Base-by-base conservation (phyloP, 2,329 filamentous ascomycete genomes). In the Didymella segeticola region DNA sequence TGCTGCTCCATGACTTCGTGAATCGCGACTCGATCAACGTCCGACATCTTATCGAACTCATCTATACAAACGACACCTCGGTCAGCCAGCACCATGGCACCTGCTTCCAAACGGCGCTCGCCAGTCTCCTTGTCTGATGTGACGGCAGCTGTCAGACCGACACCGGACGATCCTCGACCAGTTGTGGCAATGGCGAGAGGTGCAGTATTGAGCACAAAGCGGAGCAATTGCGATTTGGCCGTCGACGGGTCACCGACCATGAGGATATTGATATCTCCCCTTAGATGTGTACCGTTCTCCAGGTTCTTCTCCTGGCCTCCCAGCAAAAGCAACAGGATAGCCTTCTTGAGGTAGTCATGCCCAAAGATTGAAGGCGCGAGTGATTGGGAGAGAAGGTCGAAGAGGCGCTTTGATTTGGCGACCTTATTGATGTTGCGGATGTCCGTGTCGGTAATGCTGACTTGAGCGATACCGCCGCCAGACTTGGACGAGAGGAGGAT, bases 1-100 rank as follows among this genome's bases (percentile, higher is more conserved):
- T 99, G 95, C 79, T 99, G 95, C 78, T 99, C 95, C 95, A 99
- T 99, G 62, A 99, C 95, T 90, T 99, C 95, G 84, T 99, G 95
- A 66, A 99, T 99, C 39, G 95, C 95, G 4, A 99, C 95, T 72
- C 95, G 87, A 76, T 99, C 95, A 53, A 98, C 89, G 72, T 99
- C 95, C 52, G 92, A 97, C 95, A 99, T 99, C 77, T 99, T 99
- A 80, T 99, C 95, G 65, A 99, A 99, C 71, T 99, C 95, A 73
- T 99, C 95, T 63, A 99, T 99, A 79, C 95, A 99, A 27, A 99
- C 95, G 10, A 99, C 93, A 64, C 95, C 95, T 59, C 95, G 89
- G 74, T 99, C 95, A 60, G 88, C 95, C 70, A 99, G 90, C 56
- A 99, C 95, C 95, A 99, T 99, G 61, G 95, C 95, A 84, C 95